A percentile compares a stretch with the other conserved stretches of the same genome.
Conservation (phyloP, 768 basidiomycete species). For the Russula vinacea region DNA sequence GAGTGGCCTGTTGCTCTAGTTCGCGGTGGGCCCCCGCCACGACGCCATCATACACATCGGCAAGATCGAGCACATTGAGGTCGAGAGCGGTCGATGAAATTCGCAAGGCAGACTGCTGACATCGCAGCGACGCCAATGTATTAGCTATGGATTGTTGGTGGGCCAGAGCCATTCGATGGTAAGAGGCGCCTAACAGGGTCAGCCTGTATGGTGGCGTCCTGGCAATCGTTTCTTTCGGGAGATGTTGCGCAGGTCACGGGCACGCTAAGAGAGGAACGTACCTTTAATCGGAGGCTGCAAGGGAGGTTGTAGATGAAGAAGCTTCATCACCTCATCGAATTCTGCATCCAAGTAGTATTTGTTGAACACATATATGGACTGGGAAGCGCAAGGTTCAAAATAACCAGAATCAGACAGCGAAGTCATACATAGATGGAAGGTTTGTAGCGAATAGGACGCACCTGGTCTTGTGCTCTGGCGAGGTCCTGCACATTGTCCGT, state of each 20-base stretch:
- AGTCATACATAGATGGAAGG: too few species aligned
- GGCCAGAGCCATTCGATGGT: constrained; percentile 57
- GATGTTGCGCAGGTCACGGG: constrained; percentile 5
- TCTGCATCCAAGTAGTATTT: constrained; percentile 73
- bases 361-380: constrained; percentile 83
- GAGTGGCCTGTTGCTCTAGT: constrained; percentile 58
- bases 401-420: neutral
- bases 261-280: constrained; percentile 34
- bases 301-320: constrained; percentile 57
- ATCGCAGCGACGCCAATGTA: constrained; percentile 50
- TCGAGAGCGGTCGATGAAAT: constrained; percentile 75
- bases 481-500: constrained; percentile 73
- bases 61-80: constrained; percentile 64
- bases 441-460: constrained; percentile 35
- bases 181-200: constrained; percentile 62
- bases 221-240: constrained; percentile 49
- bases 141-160: constrained; percentile 63
- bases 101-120: constrained; percentile 65
- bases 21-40: constrained; percentile 56
- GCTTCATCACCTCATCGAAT: constrained; percentile 59
- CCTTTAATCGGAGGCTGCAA: constrained; percentile 73
- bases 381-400: neutral
- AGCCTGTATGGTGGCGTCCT: constrained; percentile 72
- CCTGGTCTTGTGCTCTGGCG: constrained; percentile 72
- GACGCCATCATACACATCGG: constrained; percentile 67